Evolutionary conservation across 2,329 filamentous ascomycete species (phyloP), one percentile per base, ranked within the genome.

Genomic region (Beauveria australis): DNA sequence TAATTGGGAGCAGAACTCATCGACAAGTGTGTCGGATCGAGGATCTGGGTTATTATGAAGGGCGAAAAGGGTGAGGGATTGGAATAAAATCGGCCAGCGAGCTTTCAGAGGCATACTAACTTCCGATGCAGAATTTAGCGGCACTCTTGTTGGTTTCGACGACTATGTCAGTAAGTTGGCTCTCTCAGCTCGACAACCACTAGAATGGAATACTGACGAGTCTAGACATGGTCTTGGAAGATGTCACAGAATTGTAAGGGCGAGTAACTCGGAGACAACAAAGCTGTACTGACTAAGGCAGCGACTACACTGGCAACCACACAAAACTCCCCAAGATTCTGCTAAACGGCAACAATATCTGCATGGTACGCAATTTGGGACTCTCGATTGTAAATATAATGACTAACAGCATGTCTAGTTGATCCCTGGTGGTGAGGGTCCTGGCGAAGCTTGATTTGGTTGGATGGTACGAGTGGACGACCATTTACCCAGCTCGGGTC

Each of bases 11-110:
- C 71, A 96, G 94, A 99, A 77, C 86, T 99, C 72, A 97, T 99
- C 75, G 94, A 99, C 80, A 97, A 97, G 77, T 99, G 94, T 73
- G 92, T 99, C 66, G 94, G 94, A 64, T 97, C 92, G 59, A 89
- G 89, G 69, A 97, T 99, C 75, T 97, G 93, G 92, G 92, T 99
- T 65, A 86, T 99, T 69, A 99, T 99, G 94, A 99, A 99, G 78
- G 91, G 92, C 66, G 94, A 97, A 73, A 97, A 97, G 81, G 94
- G 94, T 96, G 55, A 5, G 54, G 18, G 18, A 5, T 40, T 3
- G 3, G 8, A 2, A 14, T 12, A 12, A 12, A 8, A 12, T 9
- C 6, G 10, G 3, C 14, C 37, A 16, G 5, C 7, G 41, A 60
- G 51, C 37, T 43, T 30, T 22, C 3, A 12, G 40, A 56, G 69